phyloP scores from a whole-genome alignment of 2,329 filamentous ascomycete genomes.

The Trichoderma arundinaceum region DNA sequence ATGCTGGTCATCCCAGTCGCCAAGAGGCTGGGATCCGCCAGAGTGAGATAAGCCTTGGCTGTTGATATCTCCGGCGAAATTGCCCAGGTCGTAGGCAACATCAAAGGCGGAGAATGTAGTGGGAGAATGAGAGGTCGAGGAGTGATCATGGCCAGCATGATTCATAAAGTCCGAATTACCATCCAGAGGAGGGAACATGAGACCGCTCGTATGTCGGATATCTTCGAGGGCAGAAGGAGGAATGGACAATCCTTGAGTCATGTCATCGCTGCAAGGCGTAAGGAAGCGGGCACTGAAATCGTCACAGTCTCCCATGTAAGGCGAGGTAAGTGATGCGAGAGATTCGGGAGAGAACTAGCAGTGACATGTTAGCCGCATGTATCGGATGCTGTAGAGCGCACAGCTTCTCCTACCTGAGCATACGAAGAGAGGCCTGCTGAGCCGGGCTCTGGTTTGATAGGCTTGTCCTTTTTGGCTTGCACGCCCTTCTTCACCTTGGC shows the following conservation, averaged over 20 bases:
- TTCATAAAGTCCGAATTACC: conserved; percentile 40
- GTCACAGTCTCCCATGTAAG: conserved; percentile 46
- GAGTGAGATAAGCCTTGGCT: conserved; percentile 39
- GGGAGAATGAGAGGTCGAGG: conserved; percentile 43
- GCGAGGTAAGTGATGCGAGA: conserved; percentile 40
- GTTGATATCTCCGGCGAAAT: conserved; percentile 41
- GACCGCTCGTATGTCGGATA: conserved; percentile 25
- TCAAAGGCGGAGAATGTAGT: conserved; percentile 48
- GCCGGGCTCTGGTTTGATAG: conserved; percentile 50
- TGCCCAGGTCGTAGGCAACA: conserved; percentile 49
- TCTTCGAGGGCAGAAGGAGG: conserved; percentile 42
- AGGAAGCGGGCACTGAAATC: conserved; percentile 52
- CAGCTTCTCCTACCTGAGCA: background rate
- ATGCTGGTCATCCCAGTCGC: conserved; percentile 42
- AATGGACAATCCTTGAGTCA: conserved; percentile 39
- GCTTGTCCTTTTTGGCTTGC: conserved; percentile 44
- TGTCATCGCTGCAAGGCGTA: conserved; percentile 62
- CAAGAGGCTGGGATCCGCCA: conserved; percentile 38
- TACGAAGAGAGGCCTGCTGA: conserved; percentile 30
- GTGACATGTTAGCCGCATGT: conserved; percentile 35
- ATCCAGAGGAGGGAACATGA: conserved; percentile 34
- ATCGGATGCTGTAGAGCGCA: background rate
- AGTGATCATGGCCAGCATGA: conserved; percentile 40
- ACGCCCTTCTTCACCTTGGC: conserved; percentile 52
- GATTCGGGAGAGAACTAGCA: conserved; percentile 48